Percentiles rank a stretch among this genome's conserved stretches.
Conservation (phyloP, 441 rosid genomes). For the Gossypium davidsonii region DNA sequence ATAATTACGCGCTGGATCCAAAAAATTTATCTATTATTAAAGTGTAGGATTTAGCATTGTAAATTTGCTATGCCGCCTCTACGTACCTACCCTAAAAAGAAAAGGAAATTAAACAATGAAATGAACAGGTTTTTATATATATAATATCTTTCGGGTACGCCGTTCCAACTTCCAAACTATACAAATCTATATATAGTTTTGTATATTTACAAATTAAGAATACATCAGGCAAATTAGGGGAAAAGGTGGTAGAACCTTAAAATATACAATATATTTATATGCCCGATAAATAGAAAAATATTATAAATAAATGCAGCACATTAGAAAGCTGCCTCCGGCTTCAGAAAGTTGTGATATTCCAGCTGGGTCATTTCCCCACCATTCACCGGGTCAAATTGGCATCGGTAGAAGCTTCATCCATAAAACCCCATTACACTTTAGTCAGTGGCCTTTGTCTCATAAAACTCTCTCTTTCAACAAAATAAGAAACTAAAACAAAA, state of each 20-base stretch:
- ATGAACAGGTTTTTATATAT: neutral
- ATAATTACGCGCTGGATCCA: neutral
- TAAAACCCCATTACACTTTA: neutral
- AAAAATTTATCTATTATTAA: neutral
- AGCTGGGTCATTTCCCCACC: slow-evolving; percentile 94
- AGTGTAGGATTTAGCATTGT: neutral
- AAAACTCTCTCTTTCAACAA: neutral
- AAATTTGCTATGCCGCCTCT: neutral
- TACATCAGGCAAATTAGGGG: neutral
- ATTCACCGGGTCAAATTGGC: slow-evolving; percentile 73
- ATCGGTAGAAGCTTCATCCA: slow-evolving; percentile 76
- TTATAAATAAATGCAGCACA: slow-evolving; percentile 4
- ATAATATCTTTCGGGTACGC: neutral
- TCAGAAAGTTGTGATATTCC: slow-evolving; percentile 75
- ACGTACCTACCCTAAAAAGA: neutral
- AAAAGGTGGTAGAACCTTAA: neutral
- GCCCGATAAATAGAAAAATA: neutral
- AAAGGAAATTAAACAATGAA: neutral
- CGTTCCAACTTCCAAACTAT: slow-evolving; percentile 2
- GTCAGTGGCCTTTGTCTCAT: neutral
- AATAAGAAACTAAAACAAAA: neutral
- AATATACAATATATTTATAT: neutral
- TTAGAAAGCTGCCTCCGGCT: slow-evolving; percentile 59
- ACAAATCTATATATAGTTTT: slow-evolving; percentile 5
- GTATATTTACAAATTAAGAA: slow-evolving; percentile 25